These are phyloP conservation scores for Candida awuae DNA, from an alignment of 805 yeast genomes.

Conservation along the genomic window DNA sequence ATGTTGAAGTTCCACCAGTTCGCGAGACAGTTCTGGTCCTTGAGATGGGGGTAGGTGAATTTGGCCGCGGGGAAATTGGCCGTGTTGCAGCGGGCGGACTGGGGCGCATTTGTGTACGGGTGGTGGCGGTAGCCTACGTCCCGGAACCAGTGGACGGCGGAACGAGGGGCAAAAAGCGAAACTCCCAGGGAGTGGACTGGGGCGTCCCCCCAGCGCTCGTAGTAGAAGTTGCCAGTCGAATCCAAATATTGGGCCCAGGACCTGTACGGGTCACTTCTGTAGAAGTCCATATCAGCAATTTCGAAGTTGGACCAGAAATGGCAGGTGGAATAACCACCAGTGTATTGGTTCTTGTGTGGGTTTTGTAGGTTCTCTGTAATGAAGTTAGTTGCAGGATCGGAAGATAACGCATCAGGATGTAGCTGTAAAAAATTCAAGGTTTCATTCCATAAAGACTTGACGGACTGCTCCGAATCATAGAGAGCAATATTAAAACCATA, in stretches of 20 bases:
- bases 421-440: slow-evolving; percentile 51
- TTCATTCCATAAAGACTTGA: slow-evolving; percentile 59
- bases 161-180: slow-evolving; percentile 60
- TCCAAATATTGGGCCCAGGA: slow-evolving; percentile 60
- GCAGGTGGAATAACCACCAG: slow-evolving; percentile 49
- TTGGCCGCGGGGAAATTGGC: too few relatives aligned
- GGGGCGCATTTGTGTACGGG: slow-evolving; percentile 75
- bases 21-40: slow-evolving; percentile 68
- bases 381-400: slow-evolving; percentile 48
- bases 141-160: slow-evolving; percentile 75
- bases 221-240: slow-evolving; percentile 69
- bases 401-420: slow-evolving; percentile 50
- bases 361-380: slow-evolving; percentile 43
- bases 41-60: slow-evolving; percentile 46
- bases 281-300: slow-evolving; percentile 77
- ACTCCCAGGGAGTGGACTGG: slow-evolving; percentile 80
- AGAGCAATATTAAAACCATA: slow-evolving; percentile 68
- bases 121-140: slow-evolving; percentile 72
- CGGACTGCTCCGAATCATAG: slow-evolving; percentile 62
- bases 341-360: slow-evolving; percentile 34
- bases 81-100: slow-evolving; percentile 36
- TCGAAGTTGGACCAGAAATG: slow-evolving; percentile 92
- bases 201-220: slow-evolving; percentile 93
- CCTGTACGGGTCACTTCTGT: slow-evolving; percentile 57
- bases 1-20: slow-evolving; percentile 52